Base-by-base conservation (phyloP, 768 basidiomycete species). In the Suillus hirtellus region DNA sequence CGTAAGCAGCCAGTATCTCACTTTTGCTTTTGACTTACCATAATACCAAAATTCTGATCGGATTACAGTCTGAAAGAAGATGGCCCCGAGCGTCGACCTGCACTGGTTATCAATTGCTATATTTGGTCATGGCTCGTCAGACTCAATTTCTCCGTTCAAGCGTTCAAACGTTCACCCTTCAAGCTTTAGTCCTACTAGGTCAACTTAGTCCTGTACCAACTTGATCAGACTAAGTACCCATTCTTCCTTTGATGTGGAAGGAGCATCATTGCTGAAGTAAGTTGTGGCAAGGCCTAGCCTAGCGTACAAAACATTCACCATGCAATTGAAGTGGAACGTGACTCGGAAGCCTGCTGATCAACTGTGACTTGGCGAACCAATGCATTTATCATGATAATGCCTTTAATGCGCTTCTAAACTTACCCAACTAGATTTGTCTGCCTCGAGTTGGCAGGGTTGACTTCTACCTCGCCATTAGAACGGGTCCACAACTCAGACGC, bases 61-160 rank as follows among this genome's bases (percentile, higher is more conserved):
- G 34, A 35, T n/a, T n/a, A n/a, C 11, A 53, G 31, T 19, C 50
- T 52, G 27, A 31, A 10, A 11, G 27, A 52, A 19, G 52, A 35
- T 53, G 52, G 11, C 9, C 17, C 12, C 21, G 12, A 46, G 9
- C 27, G 27, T 27, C 27, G 27, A 31, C 27, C 15, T 17, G 24
- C 49, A 50, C 49, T 50, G 52, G 35, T 53, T 53, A 53, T 53
- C 52, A 34, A 12, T 52, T 35, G 19, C 52, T 53, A 34, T 53
- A 53, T 53, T 35, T 35, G 19, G 52, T 53, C 11, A 53, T 34
- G 24, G 24, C 14, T 40, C 40, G 35, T 49, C 4, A 31, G 31
- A 31, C 31, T 4, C 4, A 31, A 31, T 31, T 31, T 31, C 31
- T 31, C 31, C 31, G 31, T 31, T 31, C 31, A 31, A 31, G 4